Evolutionary conservation across 129 eudicot genomes (phyloP).

Genomic region (Flaveria bidentis): DNA sequence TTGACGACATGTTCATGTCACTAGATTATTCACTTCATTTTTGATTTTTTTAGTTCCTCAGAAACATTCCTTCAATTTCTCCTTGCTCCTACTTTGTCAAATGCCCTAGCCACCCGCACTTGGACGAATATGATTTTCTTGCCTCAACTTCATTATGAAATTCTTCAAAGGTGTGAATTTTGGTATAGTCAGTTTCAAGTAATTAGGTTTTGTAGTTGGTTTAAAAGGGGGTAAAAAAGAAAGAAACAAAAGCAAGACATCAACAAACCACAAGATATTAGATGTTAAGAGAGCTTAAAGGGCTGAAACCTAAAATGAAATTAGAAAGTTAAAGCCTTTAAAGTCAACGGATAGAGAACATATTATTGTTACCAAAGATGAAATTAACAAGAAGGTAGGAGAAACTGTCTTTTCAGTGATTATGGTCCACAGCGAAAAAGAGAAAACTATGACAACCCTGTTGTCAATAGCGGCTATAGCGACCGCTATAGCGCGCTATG

Average conservation of each 20-base stretch:
- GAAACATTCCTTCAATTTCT: not conserved
- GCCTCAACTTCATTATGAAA: not conserved
- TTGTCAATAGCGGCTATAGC: no score
- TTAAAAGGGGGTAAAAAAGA: no score
- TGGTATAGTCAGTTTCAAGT: not conserved
- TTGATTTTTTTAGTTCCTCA: no score
- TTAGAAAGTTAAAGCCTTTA: constrained; percentile 2
- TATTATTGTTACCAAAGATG: not conserved
- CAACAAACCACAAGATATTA: not conserved
- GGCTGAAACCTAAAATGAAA: not conserved
- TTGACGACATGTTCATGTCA: not conserved
- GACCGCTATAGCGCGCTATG: no score
- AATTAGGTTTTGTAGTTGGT: not conserved
- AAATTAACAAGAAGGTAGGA: not conserved
- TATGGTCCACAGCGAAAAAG: no score
- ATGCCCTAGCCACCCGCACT: not conserved
- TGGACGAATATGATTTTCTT: not conserved
- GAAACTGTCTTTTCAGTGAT: not conserved
- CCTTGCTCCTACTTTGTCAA: not conserved
- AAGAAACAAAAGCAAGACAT: not conserved
- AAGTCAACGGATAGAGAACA: no score
- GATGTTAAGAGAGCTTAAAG: not conserved
- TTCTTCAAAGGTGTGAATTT: not conserved
- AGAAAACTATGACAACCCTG: constrained; percentile 17
- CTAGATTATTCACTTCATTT: not conserved